Percentiles rank a stretch among this genome's conserved stretches.
Conservation (phyloP, 208 protist genomes). For the Phytomonas francai region DNA sequence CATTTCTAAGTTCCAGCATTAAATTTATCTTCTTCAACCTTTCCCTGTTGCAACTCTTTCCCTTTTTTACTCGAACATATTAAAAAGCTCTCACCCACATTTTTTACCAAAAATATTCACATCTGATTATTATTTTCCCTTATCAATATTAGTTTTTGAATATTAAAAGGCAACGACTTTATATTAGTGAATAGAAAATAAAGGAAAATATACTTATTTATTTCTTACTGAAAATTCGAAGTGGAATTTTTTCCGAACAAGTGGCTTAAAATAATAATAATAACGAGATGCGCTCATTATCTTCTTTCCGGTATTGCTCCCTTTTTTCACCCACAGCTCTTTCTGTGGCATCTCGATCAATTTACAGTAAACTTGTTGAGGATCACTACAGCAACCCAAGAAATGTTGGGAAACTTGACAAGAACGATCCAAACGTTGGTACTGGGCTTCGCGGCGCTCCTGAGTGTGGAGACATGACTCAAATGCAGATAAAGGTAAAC, state of each 20-base stretch:
- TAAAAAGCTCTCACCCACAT: background rate
- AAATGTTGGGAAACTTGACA: constrained; percentile 97
- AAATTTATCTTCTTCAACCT: background rate
- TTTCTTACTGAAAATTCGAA: background rate
- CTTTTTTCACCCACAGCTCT: constrained; percentile 7
- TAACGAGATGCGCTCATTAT: constrained; percentile 15
- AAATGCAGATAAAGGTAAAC: constrained; percentile 96
- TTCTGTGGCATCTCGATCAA: constrained; percentile 28
- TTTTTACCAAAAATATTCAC: constrained; percentile 10
- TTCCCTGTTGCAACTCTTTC: background rate
- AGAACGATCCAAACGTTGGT: constrained; percentile 93
- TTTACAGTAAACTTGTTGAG: constrained; percentile 96
- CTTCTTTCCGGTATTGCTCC: constrained; percentile 9
- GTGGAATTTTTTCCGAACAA: background rate
- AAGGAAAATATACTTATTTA: background rate
- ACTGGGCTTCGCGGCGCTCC: constrained; percentile 97
- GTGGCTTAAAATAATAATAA: constrained; percentile 3
- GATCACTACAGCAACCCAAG: constrained; percentile 99
- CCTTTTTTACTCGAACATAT: constrained; percentile 2
- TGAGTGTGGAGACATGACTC: constrained; percentile 99
- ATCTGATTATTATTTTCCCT: constrained; percentile 3
- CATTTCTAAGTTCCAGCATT: background rate
- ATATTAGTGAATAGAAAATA: background rate
- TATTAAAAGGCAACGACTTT: background rate
- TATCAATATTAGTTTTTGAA: constrained; percentile 2